Evolutionary conservation across 768 basidiomycete species (phyloP), one percentile per base, ranked within the genome.

Genomic region (Collybia sp.): DNA sequence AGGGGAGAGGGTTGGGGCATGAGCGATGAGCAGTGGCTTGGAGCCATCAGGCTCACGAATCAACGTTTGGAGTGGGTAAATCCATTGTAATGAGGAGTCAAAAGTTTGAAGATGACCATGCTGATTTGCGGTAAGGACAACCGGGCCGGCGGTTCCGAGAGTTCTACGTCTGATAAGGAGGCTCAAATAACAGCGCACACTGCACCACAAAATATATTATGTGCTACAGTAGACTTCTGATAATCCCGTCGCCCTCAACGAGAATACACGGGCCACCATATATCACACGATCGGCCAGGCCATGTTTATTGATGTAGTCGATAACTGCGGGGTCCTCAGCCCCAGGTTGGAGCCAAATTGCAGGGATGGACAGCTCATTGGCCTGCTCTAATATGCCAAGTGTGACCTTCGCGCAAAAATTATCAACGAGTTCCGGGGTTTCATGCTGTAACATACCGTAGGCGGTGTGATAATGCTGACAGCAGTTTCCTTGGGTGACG

Each of bases 281-380:
- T 42, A 94, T 76, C n/a, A 88, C 86, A 48, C 73, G 73, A 57
- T 82, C 81, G 30, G 70, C 65, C 53, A 92, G 63, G 3, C 71
- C 76, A 42, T 84, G 81, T 47, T 81, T 76, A 34, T 77, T 73
- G 59, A 93, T 81, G 55, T 77, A 93, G 12, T 70, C 56, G 12
- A 71, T 63, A 40, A 93, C 88, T 2, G 65, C 64, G 12, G 69
- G 73, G 55, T 90, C 83, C 52, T 85, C 82, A 6, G 91, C 88
- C 16, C 91, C 91, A 6, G 93, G 93, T 61, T 95, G 93, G 25
- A 94, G 76, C 93, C 93, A 95, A 37, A 93, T 71, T 2, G 82
- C 75, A 5, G 83, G 85, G n/a, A 89, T 63, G n/a, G 64, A 63
- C n/a, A 80, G 75, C n/a, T 73, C 72, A 60, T 83, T 82, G 6